Base-by-base conservation (phyloP, 495 filamentous ascomycete genomes). In the Talaromyces adpressus region DNA sequence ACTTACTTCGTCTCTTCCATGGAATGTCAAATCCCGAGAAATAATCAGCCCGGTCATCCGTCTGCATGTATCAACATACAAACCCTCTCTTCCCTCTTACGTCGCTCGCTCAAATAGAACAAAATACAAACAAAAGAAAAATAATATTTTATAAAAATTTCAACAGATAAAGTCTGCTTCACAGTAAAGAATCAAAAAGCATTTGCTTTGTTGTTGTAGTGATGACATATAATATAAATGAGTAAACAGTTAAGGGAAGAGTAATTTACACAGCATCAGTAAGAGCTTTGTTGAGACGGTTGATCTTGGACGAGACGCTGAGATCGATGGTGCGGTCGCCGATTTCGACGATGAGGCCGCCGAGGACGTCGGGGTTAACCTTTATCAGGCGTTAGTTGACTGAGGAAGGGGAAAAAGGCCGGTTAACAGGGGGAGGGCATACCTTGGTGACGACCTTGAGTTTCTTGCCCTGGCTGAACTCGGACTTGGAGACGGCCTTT, bases 211-310 rank as follows among this genome's bases (percentile, higher is more conserved):
- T 41, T 41, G 36, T 41, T 41, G 36, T 41, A 2, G 36, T 41
- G 14, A 41, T 41, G 36, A 41, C 36, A 41, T 39, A 49, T 65
- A 73, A 49, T 65, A 73, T 29, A 56, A 23, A 23, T 54, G 20
- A 27, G 20, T 25, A 25, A 4, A 27, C 2, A 36, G 34, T 11
- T 12, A 4, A 8, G 12, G 2, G 29, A 54, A 53, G 49, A 14
- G 23, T 53, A 70, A 79, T 92, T 92, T 92, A 98, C 88, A 98
- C 80, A 74, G 89, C 84, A 81, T 98, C 95, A 65, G 84, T 91
- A 70, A 98, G 88, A 73, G 96, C 88, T 88, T 98, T 98, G 90
- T 98, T 98, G 87, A 98, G 89, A 85, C 92, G 95, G 76, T 90
- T 82, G 79, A 98, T 89, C 86, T 91, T 94, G 72, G 91, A 81